Evolutionary conservation across 352 stramenopile species (phyloP), one percentile per base, ranked within the genome.

Genomic region (Pythium aphanidermatum): DNA sequence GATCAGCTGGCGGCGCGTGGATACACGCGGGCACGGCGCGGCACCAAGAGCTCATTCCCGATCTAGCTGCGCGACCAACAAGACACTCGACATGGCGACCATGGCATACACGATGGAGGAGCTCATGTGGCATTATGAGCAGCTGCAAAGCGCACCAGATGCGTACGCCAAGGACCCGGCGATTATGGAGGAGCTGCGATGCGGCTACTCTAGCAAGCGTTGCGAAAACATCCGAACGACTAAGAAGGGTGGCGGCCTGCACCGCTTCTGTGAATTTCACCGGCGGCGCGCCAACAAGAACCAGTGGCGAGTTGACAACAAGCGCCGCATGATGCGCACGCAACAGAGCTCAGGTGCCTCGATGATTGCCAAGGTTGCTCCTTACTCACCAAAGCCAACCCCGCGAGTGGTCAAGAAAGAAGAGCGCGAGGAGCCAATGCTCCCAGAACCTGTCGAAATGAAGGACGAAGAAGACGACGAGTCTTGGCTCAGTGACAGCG

Each of bases 261-360:
- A 89, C 57, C 82, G 75, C 29, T 69, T 89, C 36, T 89, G 77
- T 52, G 71, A 83, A 24, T 70, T 72, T 19, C 77, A 89, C 46
- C 74, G 77, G 20, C 63, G 65, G 40, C 74, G 73, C 17, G 77
- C 77, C 46, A 89, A 89, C 49, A 55, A 74, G 33, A 80, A 82
- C 47, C 77, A 89, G 58, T 68, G 78, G 30, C 76, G 76, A 10
- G 69, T 85, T 48, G 72, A 89, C 14, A 49, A 68, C 35, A 73
- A 76, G 56, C 70, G 69, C 32, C 59, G 59, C 31, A 60, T 63
- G 43, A 51, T 61, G 4, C 41, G 38, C 26, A 20, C 23, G 30
- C 12, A 31, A 14, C 20, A 26, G 7, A 23, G 16, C 33, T 46
- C 32, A 39, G 46, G 34, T 27, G 38, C 11, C 26, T 14, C 20